Conservation (phyloP, 768 basidiomycete genomes). For the Galerina sulciceps region DNA sequence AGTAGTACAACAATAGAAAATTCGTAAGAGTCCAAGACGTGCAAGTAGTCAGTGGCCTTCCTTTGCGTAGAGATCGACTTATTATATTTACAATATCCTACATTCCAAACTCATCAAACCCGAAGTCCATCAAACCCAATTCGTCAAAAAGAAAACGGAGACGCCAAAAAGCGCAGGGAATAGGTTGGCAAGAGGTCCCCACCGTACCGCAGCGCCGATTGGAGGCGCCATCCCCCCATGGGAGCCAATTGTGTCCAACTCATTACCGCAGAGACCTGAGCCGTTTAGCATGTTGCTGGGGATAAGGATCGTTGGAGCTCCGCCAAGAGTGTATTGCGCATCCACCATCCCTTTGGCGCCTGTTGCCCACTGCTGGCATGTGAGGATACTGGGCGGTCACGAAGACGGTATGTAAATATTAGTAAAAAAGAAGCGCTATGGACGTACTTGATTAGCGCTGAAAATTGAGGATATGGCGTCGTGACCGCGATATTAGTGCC, state of each 20-base stretch:
- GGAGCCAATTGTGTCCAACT: conserved; percentile 20
- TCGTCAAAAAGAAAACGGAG: too few species aligned
- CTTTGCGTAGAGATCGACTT: too few species aligned
- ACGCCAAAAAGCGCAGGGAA: too few species aligned
- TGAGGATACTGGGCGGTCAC: conserved; percentile 59
- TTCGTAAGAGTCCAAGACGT: too few species aligned
- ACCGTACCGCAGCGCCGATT: conserved; percentile 7
- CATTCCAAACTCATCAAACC: too few species aligned
- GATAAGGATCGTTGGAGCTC: conserved; percentile 59
- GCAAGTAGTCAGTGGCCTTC: too few species aligned
- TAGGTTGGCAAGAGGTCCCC: background rate
- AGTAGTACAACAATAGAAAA: too few species aligned
- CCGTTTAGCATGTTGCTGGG: conserved; percentile 39
- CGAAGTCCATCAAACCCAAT: too few species aligned
- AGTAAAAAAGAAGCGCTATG: background rate
- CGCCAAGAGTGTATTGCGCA: conserved; percentile 67
- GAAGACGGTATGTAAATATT: background rate
- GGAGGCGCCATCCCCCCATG: conserved; percentile 25
- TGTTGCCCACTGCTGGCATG: conserved; percentile 69
- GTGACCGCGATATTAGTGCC: conserved; percentile 57
- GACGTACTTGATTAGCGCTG: conserved; percentile 60
- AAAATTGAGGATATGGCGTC: conserved; percentile 52
- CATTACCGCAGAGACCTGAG: conserved; percentile 43
- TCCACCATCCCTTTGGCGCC: conserved; percentile 67
- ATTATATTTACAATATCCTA: too few species aligned